These are phyloP conservation scores for Colletotrichum tropicicola DNA, from an alignment of 2,329 filamentous ascomycete genomes.

Conservation along the genomic window DNA sequence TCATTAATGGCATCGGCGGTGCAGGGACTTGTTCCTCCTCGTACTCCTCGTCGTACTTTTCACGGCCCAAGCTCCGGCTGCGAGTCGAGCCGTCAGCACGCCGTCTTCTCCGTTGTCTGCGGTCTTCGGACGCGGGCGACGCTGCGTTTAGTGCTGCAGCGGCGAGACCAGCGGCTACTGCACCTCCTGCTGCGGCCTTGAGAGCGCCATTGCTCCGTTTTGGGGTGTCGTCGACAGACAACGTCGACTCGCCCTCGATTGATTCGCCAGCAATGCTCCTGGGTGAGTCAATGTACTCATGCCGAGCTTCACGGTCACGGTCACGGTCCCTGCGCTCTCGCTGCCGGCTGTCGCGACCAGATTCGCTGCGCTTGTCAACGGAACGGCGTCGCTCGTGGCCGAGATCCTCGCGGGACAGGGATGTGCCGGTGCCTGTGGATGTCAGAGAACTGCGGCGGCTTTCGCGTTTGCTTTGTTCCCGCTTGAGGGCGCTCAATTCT, in stretches of 20 bases:
- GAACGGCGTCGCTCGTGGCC: slow-evolving; percentile 71
- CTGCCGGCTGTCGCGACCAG: slow-evolving; percentile 59
- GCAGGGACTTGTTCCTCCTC: slow-evolving; percentile 65
- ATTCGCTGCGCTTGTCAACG: slow-evolving; percentile 61
- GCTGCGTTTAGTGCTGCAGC: slow-evolving; percentile 47
- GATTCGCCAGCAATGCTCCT: slow-evolving; percentile 59
- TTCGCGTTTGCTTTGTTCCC: slow-evolving; percentile 83
- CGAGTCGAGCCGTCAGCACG: slow-evolving; percentile 56
- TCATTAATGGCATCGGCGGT: slow-evolving; percentile 88
- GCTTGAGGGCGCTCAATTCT: slow-evolving; percentile 89
- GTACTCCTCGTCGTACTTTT: slow-evolving; percentile 58
- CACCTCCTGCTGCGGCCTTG: slow-evolving; percentile 55
- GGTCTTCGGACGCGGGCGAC: slow-evolving; percentile 57
- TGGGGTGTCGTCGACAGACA: slow-evolving; percentile 54
- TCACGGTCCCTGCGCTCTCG: slow-evolving; percentile 53
- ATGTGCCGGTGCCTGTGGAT: slow-evolving; percentile 59
- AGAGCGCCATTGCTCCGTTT: slow-evolving; percentile 53
- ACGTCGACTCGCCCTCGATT: slow-evolving; percentile 47
- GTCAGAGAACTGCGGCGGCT: slow-evolving; percentile 73
- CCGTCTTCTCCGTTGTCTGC: slow-evolving; percentile 61
- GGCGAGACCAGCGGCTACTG: slow-evolving; percentile 47
- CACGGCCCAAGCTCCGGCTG: slow-evolving; percentile 54
- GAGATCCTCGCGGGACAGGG: slow-evolving; percentile 61
- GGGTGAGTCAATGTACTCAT: slow-evolving; percentile 61
- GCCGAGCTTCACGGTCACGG: slow-evolving; percentile 61